These are phyloP conservation scores for Discostella stelligeroides DNA, from an alignment of 108 stramenopile species.

Conservation along the genomic window DNA sequence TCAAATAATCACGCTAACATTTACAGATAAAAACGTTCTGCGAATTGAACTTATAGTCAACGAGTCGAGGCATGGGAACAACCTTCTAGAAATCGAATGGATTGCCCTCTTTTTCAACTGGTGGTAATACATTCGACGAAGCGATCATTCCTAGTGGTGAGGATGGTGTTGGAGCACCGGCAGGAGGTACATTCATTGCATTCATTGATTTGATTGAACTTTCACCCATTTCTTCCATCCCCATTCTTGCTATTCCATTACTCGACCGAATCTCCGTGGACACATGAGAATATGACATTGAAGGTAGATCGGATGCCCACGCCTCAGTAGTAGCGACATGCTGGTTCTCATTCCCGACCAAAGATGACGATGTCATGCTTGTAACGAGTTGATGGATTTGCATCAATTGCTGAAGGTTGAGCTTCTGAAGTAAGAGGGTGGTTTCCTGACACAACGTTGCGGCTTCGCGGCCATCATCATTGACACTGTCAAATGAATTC, in stretches of 20 bases:
- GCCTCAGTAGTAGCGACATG: neutral
- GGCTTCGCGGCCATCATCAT: conserved; percentile 3
- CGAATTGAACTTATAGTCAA: too few species aligned
- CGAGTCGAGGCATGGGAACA: too few species aligned
- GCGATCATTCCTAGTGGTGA: conserved; percentile 4
- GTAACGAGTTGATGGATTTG: conserved; percentile 39
- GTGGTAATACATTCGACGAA: conserved; percentile 26
- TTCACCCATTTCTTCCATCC: neutral
- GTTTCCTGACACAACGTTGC: conserved; percentile 28
- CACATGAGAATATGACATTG: neutral
- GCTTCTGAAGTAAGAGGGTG: conserved; percentile 29
- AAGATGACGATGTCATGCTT: conserved; percentile 8
- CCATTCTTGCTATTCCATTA: conserved; percentile 2
- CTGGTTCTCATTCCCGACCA: too few species aligned
- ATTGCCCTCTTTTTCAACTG: conserved; percentile 50
- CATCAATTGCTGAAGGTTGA: conserved; percentile 31
- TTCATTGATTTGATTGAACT: neutral
- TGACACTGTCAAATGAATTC: neutral
- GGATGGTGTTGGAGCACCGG: conserved; percentile 12
- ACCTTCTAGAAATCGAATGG: conserved; percentile 46
- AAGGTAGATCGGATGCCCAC: neutral
- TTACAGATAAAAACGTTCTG: neutral
- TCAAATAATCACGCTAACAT: conserved; percentile 7
- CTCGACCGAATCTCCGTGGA: neutral
- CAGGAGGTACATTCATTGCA: conserved; percentile 1